Conservation (phyloP, 441 rosid species). For the Metrosideros polymorpha region DNA sequence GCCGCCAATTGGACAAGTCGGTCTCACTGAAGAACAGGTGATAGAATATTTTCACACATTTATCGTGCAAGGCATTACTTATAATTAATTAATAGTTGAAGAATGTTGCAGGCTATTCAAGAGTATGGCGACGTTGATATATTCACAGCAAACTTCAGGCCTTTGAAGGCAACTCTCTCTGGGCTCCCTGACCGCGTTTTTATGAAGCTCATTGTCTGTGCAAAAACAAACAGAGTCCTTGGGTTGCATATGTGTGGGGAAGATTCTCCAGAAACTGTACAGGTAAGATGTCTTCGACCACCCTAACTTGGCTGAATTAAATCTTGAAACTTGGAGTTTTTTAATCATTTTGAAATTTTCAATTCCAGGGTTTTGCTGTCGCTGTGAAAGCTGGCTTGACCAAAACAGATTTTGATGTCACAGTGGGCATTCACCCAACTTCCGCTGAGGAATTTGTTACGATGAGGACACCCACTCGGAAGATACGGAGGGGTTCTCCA, state of each 20-base stretch:
- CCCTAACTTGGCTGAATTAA: background rate
- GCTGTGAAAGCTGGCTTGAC: constrained; percentile 90
- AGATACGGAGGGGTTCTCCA: constrained; percentile 39
- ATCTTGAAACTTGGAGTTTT: background rate
- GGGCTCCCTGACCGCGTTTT: constrained; percentile 82
- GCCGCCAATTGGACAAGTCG: constrained; percentile 93
- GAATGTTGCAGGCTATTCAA: constrained; percentile 51
- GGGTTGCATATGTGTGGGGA: constrained; percentile 92
- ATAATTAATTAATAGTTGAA: background rate
- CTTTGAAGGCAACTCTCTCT: constrained; percentile 81
- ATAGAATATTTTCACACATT: background rate
- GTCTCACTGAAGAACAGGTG: constrained; percentile 89
- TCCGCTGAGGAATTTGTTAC: constrained; percentile 88
- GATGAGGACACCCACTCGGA: constrained; percentile 75
- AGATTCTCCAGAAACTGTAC: constrained; percentile 77
- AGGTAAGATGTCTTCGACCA: constrained; percentile 22
- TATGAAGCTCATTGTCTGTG: constrained; percentile 81
- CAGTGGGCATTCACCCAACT: constrained; percentile 86
- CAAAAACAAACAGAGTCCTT: constrained; percentile 54
- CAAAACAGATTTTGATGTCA: constrained; percentile 76
- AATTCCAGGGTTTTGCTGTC: constrained; percentile 73
- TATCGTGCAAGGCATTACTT: background rate
- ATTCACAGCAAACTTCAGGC: constrained; percentile 78
- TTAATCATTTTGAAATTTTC: background rate
- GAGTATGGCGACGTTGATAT: constrained; percentile 67